Evolutionary conservation across 345 rosid genomes (phyloP).

Genomic region (Gossypium herbaceum): DNA sequence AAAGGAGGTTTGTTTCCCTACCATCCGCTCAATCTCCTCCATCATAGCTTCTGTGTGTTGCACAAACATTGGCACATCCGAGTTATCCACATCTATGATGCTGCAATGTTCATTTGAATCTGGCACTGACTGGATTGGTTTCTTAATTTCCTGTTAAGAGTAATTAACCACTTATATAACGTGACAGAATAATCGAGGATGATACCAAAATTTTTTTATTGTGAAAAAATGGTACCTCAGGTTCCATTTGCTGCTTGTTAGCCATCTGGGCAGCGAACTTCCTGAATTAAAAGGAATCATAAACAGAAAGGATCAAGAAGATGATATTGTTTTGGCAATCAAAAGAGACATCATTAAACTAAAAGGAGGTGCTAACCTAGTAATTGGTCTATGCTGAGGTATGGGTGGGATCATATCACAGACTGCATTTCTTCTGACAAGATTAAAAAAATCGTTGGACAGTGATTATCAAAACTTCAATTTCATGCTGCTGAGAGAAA

Average conservation of each 20-base stretch:
- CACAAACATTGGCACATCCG: slow-evolving; percentile 70
- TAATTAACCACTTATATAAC: background rate
- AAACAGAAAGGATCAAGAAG: slow-evolving; percentile 1
- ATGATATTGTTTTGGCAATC: background rate
- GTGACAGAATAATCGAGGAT: background rate
- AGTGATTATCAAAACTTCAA: background rate
- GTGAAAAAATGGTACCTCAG: slow-evolving; percentile 41
- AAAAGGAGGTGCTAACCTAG: slow-evolving; percentile 50
- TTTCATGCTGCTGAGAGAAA: background rate
- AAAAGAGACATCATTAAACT: background rate
- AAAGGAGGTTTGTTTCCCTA: slow-evolving; percentile 18
- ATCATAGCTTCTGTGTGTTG: slow-evolving; percentile 87
- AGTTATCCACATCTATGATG: slow-evolving; percentile 46
- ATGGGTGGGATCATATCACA: slow-evolving; percentile 48
- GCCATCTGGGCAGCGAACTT: slow-evolving; percentile 81
- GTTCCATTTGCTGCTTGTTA: slow-evolving; percentile 48
- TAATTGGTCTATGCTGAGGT: slow-evolving; percentile 81
- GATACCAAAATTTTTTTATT: slow-evolving; percentile 13
- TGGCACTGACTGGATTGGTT: slow-evolving; percentile 22
- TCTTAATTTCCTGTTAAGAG: slow-evolving; percentile 43
- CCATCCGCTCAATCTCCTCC: slow-evolving; percentile 89
- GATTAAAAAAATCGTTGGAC: background rate
- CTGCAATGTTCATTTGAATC: slow-evolving; percentile 27
- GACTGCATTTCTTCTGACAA: slow-evolving; percentile 40
- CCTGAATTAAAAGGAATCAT: slow-evolving; percentile 39